Base-by-base conservation (phyloP, 768 basidiomycete genomes). In the Leccinum boreale region DNA sequence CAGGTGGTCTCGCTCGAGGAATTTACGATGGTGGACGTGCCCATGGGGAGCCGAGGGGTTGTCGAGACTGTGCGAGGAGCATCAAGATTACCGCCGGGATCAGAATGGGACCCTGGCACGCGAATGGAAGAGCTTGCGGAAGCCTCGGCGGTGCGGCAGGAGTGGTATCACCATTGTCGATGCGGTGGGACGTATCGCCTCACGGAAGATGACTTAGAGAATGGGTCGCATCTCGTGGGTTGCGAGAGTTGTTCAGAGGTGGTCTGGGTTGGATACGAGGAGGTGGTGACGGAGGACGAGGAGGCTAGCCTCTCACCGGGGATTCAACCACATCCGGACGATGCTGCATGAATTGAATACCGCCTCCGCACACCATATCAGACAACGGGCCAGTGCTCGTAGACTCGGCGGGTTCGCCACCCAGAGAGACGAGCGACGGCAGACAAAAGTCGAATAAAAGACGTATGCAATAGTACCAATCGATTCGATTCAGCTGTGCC, bases 231-330 rank as follows among this genome's bases (percentile, higher is more conserved):
- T 68, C 77, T 93, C 6, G 74, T 91, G 10, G 84, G 80, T 2
- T 94, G 92, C 62, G 81, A 73, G 55, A 82, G 82, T 53, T 93
- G 91, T 67, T 94, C 92, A 15, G 92, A 93, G 70, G 84, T 83
- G 9, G 76, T 93, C 1, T 93, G 90, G 89, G 88, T 85, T n/a
- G 91, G 92, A 1, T 93, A 91, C 65, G 87, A 93, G 71, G 65
- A 93, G 71, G 65, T 80, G 12, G 75, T 77, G 29, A 36, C 11
- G 44, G 72, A 64, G 7, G 76, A 73, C 26, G 66, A 58, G 5
- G 42, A 54, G 0, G 31, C 31, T 33, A 14, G 31, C 31, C 12
- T 33, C 31, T 12, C 5, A 33, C 31, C 31, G 31, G 10, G 31
- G 12, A 33, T 12, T 14, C 31, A 33, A 33, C 31, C 31, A 33